Base-by-base conservation (phyloP, 495 filamentous ascomycete genomes). In the Podospora tetraspora region DNA sequence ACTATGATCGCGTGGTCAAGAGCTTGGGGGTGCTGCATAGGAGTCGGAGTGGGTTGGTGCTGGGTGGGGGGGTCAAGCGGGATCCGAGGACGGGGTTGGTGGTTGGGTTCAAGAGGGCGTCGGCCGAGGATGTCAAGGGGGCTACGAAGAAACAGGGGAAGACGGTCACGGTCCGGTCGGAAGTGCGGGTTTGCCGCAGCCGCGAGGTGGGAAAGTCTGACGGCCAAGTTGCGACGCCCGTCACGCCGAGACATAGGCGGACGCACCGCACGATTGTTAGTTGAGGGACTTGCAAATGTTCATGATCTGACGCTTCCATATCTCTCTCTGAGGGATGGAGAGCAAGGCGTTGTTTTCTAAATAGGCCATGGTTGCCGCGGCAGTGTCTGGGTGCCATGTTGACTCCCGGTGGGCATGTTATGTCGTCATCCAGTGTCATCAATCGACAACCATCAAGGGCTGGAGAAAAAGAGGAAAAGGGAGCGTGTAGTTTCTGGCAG, bases 21-120 rank as follows among this genome's bases (percentile, higher is more conserved):
- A 75, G 72, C 27, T 43, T 83, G 58, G 58, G 62, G 32, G 64
- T 59, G 10, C 63, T 81, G 52, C 72, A 67, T 16, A 61, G 67
- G 22, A 73, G 66, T n/a, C 61, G 63, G 3, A 68, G 75, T 19
- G 80, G 81, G 9, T 66, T 83, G 63, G 74, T 76, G 10, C 22
- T 76, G 16, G 75, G 75, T 13, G 70, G 71, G 3, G 81, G 79
- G 0, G 73, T 80, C 22, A 61, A 68, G n/a, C 75, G 80, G 63
- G 68, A 78, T 63, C 29, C 59, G 8, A 22, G 30, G 43, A 79
- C 78, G 4, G 79, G 81, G 8, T 61, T 79, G 63, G 76, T 82
- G 9, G 73, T 75, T 60, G 82, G 81, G 23, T 81, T 84, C 56
- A 69, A 66, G 62, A 59, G 64, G 52, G 68, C 62, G 6, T 65